Evolutionary conservation across 495 filamentous ascomycete genomes (phyloP).

Genomic region (Hypoxylon fragiforme): DNA sequence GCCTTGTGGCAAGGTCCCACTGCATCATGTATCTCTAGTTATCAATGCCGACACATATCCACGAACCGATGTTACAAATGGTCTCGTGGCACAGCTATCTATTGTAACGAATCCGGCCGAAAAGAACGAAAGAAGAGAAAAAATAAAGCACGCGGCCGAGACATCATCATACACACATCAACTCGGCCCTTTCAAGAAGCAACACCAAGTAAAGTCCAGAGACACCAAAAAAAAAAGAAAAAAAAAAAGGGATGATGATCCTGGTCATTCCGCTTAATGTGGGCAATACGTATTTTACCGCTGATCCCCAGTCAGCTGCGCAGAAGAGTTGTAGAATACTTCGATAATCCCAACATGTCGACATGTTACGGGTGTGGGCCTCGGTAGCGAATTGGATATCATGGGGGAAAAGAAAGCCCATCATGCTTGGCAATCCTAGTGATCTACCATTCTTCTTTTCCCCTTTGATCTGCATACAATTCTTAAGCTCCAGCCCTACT

Average conservation of each 20-base stretch:
- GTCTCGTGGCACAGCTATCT: constrained; percentile 34
- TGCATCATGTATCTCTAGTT: constrained; percentile 30
- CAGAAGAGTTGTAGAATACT: constrained; percentile 29
- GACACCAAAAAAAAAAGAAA: constrained; percentile 30
- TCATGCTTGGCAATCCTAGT: constrained; percentile 26
- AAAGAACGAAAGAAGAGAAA: neutral
- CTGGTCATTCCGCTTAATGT: constrained; percentile 36
- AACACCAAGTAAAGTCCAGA: constrained; percentile 19
- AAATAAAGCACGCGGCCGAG: constrained; percentile 29
- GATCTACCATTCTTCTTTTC: constrained; percentile 25
- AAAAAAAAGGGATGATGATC: no score
- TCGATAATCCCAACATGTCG: constrained; percentile 22
- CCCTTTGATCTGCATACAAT: constrained; percentile 19
- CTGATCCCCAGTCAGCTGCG: constrained; percentile 32
- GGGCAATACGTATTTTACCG: constrained; percentile 37
- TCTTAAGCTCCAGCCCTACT: constrained; percentile 22
- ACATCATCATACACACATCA: constrained; percentile 35
- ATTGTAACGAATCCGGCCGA: constrained; percentile 15
- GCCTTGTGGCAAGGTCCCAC: constrained; percentile 32
- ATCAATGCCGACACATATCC: constrained; percentile 33
- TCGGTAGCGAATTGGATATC: constrained; percentile 32
- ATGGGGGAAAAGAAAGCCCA: constrained; percentile 27
- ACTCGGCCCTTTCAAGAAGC: constrained; percentile 36
- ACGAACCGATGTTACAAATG: constrained; percentile 28
- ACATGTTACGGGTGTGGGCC: constrained; percentile 30